Evolutionary conservation across 495 filamentous ascomycete genomes (phyloP).

Genomic region (Penicillium herquei): DNA sequence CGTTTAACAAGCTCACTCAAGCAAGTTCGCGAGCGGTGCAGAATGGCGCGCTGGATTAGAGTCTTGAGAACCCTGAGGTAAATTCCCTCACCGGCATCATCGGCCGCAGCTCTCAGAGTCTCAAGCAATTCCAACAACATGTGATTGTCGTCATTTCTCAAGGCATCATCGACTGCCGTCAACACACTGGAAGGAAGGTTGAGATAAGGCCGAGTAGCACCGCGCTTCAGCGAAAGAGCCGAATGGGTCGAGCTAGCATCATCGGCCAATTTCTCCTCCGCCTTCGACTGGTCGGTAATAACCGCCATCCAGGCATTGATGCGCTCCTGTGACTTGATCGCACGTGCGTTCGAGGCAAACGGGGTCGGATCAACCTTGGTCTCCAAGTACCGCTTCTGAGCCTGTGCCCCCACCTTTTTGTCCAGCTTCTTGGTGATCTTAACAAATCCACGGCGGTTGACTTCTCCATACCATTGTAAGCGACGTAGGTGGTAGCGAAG

Average conservation of each 20-base stretch:
- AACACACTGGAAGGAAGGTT: conserved; percentile 64
- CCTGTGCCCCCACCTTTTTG: conserved; percentile 75
- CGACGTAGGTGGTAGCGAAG: conserved; percentile 83
- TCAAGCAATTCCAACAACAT: conserved; percentile 58
- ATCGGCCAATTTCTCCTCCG: conserved; percentile 66
- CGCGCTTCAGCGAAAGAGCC: conserved; percentile 65
- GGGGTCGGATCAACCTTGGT: conserved; percentile 82
- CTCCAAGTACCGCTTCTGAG: conserved; percentile 78
- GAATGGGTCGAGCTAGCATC: conserved; percentile 72
- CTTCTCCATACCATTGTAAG: conserved; percentile 95
- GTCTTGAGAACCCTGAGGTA: conserved; percentile 68
- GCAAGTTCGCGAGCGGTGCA: conserved; percentile 63
- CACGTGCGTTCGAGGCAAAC: conserved; percentile 75
- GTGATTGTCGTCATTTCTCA: conserved; percentile 69
- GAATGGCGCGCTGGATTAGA: conserved; percentile 81
- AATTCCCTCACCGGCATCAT: conserved; percentile 42
- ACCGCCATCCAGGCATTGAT: conserved; percentile 91
- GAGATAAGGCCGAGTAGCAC: conserved; percentile 67
- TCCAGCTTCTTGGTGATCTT: conserved; percentile 99
- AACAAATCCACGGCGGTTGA: conserved; percentile 89
- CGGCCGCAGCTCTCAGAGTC: conserved; percentile 51
- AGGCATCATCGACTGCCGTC: conserved; percentile 72
- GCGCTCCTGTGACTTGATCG: conserved; percentile 63
- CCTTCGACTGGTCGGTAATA: conserved; percentile 46
- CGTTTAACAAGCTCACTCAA: conserved; percentile 66